Base-by-base conservation (phyloP, 805 yeast genomes). In the Candida qinlingensis region DNA sequence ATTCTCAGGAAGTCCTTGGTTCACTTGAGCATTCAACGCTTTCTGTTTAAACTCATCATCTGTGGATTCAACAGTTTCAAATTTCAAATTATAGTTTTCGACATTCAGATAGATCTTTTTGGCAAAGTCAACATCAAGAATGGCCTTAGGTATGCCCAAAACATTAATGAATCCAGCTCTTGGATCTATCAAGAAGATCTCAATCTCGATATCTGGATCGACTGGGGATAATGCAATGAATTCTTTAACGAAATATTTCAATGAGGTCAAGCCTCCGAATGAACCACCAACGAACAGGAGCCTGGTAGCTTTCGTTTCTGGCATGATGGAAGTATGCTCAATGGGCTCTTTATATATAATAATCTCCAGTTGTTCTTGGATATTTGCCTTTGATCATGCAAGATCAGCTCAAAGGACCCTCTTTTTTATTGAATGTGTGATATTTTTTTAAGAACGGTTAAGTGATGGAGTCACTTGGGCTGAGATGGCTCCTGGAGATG, bases 151-250 rank as follows among this genome's bases (percentile, higher is more conserved):
- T 8, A 70, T 61, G 1, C 74, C 75, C 47, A 70, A 54, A 4
- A 70, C 50, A 49, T 72, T 72, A 48, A 72, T 59, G 47, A 71
- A 68, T 7, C 76, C 76, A 2, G 67, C 65, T 44, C 71, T 61
- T 11, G 74, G 73, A 40, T 72, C 75, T 2, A 71, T 54, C n/a
- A 72, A 42, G 1, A 58, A 57, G 13, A 69, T 57, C n/a, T 68
- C 64, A 6, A 64, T 47, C 19, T 47, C 38, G 7, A 42, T 37
- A 1, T 49, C 12, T 2, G 54, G 12, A 8, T 46, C 37, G 7
- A 30, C 25, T 6, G 41, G 38, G 4, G 19, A 19, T 19, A 38
- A 40, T 8, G 56, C 52, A 6, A 36, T 45, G 41, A 50, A 51
- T 9, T 49, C 54, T 4, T 46, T 45, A n/a, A 60, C 42, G 44